Percentiles rank a stretch among this genome's conserved stretches.
These are phyloP conservation scores for Cladosporium sp. DNA, from an alignment of 2,329 filamentous ascomycete genomes.

Conservation along the genomic window DNA sequence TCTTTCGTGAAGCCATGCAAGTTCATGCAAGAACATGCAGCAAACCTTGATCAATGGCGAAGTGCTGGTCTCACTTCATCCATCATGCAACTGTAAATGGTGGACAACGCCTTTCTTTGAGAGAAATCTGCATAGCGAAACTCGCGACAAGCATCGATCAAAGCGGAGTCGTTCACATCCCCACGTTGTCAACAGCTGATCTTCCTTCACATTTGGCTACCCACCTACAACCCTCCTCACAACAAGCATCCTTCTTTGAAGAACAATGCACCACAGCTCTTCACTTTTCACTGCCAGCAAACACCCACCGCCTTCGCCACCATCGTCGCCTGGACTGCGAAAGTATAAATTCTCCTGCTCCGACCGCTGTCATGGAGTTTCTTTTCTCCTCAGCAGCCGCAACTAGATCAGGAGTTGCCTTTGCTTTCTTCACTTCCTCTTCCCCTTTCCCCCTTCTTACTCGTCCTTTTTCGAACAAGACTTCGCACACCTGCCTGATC, in stretches of 20 bases:
- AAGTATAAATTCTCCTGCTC: not conserved
- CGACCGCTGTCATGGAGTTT: not conserved
- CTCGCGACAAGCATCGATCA: not conserved
- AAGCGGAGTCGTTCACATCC: not conserved
- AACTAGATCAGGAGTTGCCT: constrained; percentile 15
- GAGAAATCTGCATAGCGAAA: too few species aligned
- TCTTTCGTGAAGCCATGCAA: too few species aligned
- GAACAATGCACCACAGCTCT: not conserved
- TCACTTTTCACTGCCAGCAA: not conserved
- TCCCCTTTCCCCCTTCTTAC: not conserved
- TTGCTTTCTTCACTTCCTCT: constrained; percentile 8
- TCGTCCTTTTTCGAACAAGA: not conserved
- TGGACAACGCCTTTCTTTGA: too few species aligned
- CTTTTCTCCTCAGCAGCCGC: constrained; percentile 8
- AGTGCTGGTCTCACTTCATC: too few species aligned
- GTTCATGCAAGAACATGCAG: not conserved
- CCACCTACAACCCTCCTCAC: not conserved
- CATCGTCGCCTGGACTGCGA: too few species aligned
- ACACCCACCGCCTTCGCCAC: not conserved
- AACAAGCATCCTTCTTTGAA: not conserved
- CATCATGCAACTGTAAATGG: too few species aligned
- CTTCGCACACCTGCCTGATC: not conserved
- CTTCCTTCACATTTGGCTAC: not conserved
- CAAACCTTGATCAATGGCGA: not conserved
- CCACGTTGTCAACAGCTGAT: too few species aligned